Base-by-base conservation (phyloP, 768 basidiomycete species). In the Boletus sensibilis region DNA sequence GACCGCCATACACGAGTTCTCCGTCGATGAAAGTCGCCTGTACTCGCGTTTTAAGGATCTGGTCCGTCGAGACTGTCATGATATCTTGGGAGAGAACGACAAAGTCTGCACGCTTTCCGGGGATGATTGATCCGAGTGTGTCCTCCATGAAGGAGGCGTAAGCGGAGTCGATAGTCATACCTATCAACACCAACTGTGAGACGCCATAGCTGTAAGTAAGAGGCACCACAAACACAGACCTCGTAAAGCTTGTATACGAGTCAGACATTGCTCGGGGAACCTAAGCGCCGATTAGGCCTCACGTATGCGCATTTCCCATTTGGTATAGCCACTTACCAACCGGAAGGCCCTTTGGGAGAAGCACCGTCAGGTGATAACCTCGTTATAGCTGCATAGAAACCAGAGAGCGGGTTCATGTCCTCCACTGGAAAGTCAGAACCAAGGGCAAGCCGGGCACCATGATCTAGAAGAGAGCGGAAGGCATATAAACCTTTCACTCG, bases 401-500 rank as follows among this genome's bases (percentile, higher is more conserved):
- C 87, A 53, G 82, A 75, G 38, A 97, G 77, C 13, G 94, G 94
- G 66, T 94, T 91, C 71, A 93, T 79, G 37, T 81, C 79, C 65
- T 95, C 95, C 33, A 98, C 92, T 1, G 94, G 94, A 60, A 90
- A 91, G 73, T 96, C 94, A 4, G 91, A 92, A 14, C 95, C 94
- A 23, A 96, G 72, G 3, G 89, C 83, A 52, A 94, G 84, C 54
- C 82, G 74, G 52, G 84, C 84, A 46, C 85, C 84, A 53, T 78
- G 80, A 63, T 86, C 79, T 34, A 88, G 66, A 29, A 90, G 76
- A 42, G 86, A 82, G 20, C 86, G 84, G 80, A 95, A 97, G 0
- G 94, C 92, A 65, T 97, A 97, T 5, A 95, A 79, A 10, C 82
- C 80, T 66, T 90, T 90, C 46, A 96, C 84, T 42, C 95, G 83